Base-by-base conservation (phyloP, 192 early-diverging fungal species). In the Podila minutissima region DNA sequence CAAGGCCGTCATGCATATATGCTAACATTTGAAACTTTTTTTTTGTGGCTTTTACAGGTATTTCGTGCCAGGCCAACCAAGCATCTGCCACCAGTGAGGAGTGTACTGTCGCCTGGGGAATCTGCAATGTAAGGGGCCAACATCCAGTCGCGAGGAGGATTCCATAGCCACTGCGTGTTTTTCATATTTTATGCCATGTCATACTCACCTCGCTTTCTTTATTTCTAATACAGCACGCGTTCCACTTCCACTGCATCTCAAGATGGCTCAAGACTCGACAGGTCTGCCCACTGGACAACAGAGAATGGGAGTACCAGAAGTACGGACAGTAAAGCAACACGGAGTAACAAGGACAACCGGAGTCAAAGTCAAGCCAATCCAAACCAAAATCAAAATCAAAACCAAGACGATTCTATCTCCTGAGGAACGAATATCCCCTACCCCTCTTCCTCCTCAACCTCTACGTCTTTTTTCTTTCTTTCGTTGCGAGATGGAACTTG, bases 221-320 rank as follows among this genome's bases (percentile, higher is more conserved):
- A 10, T 4, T 46, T 46, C 6, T 37, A 37, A 8, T 62, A 35
- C 76, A 96, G 92, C 98, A 99, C 69, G 98, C 98, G 10, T 99
- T 98, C 88, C 98, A 99, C 59, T 97, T 96, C 73, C 98, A 99
- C 75, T 99, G 98, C 86, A 99, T 99, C 65, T 92, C 93, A 51
- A 91, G 97, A 79, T 99, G 98, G 98, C 87, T 99, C 49, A 98
- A 98, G 87, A 96, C 92, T 74, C 90, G 98, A 53, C 91, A 96
- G 81, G 95, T 98, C 26, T 99, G 98, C 78, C 98, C 98, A 50
- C 85, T 99, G 82, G 98, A 99, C 86, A 99, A 98, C 86, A 88
- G 96, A 83, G 94, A 97, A 85, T 99, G 98, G 98, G 96, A 96
- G 81, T 95, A 93, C 88, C 97, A 98, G 83, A 99, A 98, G 92